Conservation (phyloP, 2,329 filamentous ascomycete genomes). For the Fusarium sp. region DNA sequence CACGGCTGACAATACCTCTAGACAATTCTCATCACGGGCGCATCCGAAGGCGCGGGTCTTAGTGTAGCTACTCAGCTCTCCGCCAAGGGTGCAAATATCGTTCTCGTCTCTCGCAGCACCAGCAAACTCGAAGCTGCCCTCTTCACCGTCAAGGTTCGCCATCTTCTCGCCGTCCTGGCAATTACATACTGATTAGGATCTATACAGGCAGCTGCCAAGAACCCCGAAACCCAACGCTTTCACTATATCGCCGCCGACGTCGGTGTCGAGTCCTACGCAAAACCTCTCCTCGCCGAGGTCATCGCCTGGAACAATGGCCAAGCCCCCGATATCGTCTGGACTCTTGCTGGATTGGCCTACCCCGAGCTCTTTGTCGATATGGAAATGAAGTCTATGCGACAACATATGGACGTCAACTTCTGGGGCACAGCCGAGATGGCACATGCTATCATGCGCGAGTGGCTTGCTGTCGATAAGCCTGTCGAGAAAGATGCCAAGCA, state of each 20-base stretch:
- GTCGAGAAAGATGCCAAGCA: slow-evolving; percentile 71
- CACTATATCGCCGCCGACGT: slow-evolving; percentile 88
- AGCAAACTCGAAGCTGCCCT: slow-evolving; percentile 80
- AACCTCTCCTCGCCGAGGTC: slow-evolving; percentile 76
- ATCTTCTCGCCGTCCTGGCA: not conserved
- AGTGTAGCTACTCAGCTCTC: slow-evolving; percentile 80
- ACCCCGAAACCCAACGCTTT: slow-evolving; percentile 79
- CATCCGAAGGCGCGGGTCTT: slow-evolving; percentile 92
- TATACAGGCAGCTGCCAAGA: slow-evolving; percentile 72
- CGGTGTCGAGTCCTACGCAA: slow-evolving; percentile 75
- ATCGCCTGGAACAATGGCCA: slow-evolving; percentile 81
- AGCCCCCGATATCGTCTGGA: slow-evolving; percentile 90
- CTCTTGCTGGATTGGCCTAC: slow-evolving; percentile 79
- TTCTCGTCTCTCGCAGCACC: slow-evolving; percentile 84
- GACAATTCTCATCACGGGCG: slow-evolving; percentile 91
- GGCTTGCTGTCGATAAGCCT: slow-evolving; percentile 70
- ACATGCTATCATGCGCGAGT: slow-evolving; percentile 80
- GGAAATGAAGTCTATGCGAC: slow-evolving; percentile 72
- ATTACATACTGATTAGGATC: slow-evolving; percentile 7
- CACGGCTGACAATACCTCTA: slow-evolving; percentile 53
- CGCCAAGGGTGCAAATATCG: slow-evolving; percentile 84
- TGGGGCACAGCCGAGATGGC: slow-evolving; percentile 89
- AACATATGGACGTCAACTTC: slow-evolving; percentile 94
- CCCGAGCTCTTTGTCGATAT: slow-evolving; percentile 85
- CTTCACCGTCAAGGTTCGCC: slow-evolving; percentile 70